These are phyloP conservation scores for Clavariopsis aquatica DNA, from an alignment of 495 filamentous ascomycete genomes.

Conservation along the genomic window DNA sequence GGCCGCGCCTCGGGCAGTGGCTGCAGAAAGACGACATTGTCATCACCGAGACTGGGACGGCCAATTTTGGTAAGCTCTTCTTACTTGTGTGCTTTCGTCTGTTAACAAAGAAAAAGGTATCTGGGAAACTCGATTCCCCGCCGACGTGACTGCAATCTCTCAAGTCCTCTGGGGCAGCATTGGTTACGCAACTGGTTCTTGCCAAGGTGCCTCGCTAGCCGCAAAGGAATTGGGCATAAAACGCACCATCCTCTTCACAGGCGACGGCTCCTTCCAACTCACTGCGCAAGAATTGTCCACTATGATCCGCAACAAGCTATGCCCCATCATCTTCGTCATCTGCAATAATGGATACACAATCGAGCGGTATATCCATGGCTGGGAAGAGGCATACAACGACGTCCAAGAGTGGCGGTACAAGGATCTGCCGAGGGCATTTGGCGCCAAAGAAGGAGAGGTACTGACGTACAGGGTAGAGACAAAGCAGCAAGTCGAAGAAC, in stretches of 20 bases:
- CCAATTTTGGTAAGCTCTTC: slow-evolving; percentile 69
- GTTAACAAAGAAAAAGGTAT: slow-evolving; percentile 46
- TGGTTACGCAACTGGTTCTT: slow-evolving; percentile 47
- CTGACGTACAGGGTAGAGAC: slow-evolving; percentile 71
- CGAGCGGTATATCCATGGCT: slow-evolving; percentile 55
- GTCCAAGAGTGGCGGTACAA: slow-evolving; percentile 55
- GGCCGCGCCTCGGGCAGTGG: slow-evolving; percentile 79
- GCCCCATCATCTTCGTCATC: slow-evolving; percentile 69
- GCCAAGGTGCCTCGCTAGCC: slow-evolving; percentile 53
- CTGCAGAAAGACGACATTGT: slow-evolving; percentile 74
- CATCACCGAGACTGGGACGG: slow-evolving; percentile 85
- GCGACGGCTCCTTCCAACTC: slow-evolving; percentile 83
- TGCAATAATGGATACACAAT: slow-evolving; percentile 57
- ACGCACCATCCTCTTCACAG: slow-evolving; percentile 72
- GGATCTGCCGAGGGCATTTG: slow-evolving; percentile 68
- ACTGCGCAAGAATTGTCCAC: slow-evolving; percentile 85
- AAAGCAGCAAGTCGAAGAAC: slow-evolving; percentile 63
- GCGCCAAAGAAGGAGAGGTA: slow-evolving; percentile 57
- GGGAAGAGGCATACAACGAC: slow-evolving; percentile 53
- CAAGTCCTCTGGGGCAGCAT: slow-evolving; percentile 92
- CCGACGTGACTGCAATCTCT: slow-evolving; percentile 70
- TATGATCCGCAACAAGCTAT: slow-evolving; percentile 75
- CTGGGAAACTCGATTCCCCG: slow-evolving; percentile 81
- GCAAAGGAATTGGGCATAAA: slow-evolving; percentile 43
- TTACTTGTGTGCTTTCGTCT: neutral